Conservation (phyloP, 2,329 filamentous ascomycete species). For the Trichoderma endophyticum region DNA sequence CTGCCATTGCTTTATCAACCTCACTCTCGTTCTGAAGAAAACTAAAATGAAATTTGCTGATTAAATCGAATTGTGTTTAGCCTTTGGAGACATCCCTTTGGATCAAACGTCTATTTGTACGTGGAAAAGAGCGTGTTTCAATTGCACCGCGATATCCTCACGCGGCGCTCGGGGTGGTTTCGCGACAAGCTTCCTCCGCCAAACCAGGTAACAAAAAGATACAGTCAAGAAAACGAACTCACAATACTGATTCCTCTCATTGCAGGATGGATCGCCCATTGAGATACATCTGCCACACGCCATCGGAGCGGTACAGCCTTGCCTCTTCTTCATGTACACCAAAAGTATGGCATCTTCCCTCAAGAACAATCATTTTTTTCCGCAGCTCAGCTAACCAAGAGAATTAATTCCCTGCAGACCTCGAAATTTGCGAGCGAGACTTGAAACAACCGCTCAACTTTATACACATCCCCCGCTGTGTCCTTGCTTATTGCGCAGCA, state of each 20-base stretch:
- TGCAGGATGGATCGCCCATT: slow-evolving; percentile 30
- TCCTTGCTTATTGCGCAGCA: slow-evolving; percentile 33
- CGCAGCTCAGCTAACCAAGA: neutral
- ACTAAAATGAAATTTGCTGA: no score
- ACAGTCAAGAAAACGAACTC: neutral
- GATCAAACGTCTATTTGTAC: slow-evolving; percentile 33
- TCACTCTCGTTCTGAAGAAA: neutral
- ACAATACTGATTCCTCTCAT: neutral
- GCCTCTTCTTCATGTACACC: slow-evolving; percentile 37
- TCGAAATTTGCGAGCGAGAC: slow-evolving; percentile 31
- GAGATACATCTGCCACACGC: slow-evolving; percentile 27
- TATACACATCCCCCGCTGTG: slow-evolving; percentile 33
- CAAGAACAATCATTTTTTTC: neutral
- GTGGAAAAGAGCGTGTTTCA: slow-evolving; percentile 25
- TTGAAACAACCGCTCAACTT: slow-evolving; percentile 25
- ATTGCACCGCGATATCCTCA: slow-evolving; percentile 37
- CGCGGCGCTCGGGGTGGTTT: slow-evolving; percentile 34
- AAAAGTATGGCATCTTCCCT: slow-evolving; percentile 29
- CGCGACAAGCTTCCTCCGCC: slow-evolving; percentile 32
- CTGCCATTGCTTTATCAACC: neutral
- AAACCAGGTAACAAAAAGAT: slow-evolving; percentile 24
- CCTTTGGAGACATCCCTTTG: slow-evolving; percentile 33
- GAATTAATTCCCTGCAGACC: slow-evolving; percentile 19
- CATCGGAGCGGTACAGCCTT: slow-evolving; percentile 29
- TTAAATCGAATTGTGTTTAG: slow-evolving; percentile 14